Conservation (phyloP, 257 asterid species). For the Perilla frutescens region DNA sequence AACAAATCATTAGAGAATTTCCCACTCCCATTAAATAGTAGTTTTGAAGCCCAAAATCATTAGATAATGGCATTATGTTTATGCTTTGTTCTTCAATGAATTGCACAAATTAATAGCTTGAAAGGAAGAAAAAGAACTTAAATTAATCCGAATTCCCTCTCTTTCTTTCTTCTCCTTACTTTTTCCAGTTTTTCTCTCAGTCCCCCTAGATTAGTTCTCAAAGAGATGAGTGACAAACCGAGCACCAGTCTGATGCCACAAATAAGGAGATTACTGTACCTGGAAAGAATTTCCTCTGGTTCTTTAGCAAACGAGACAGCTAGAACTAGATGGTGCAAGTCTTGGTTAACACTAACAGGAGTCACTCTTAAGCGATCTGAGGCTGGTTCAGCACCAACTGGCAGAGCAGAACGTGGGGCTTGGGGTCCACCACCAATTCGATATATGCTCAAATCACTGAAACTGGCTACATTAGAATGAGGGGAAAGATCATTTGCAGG, state of each 20-base stretch:
- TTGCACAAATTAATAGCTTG: background rate
- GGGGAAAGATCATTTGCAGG: slow-evolving; percentile 92
- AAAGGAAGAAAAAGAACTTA: background rate
- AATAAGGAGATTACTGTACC: slow-evolving; percentile 51
- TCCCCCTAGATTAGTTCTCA: background rate
- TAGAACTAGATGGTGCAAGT: slow-evolving; percentile 84
- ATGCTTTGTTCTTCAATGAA: background rate
- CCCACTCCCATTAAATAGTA: background rate
- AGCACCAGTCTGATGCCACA: background rate
- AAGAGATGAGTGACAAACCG: background rate
- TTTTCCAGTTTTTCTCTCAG: too few relatives aligned
- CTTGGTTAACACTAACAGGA: slow-evolving; percentile 69
- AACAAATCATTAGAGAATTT: slow-evolving; percentile 20
- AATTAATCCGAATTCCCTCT: too few relatives aligned
- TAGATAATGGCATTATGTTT: too few relatives aligned
- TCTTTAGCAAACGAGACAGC: slow-evolving; percentile 93
- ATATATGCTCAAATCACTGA: slow-evolving; percentile 73
- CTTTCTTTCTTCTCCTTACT: too few relatives aligned
- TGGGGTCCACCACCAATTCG: slow-evolving; percentile 96
- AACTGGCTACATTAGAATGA: slow-evolving; percentile 77
- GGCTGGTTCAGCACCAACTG: slow-evolving; percentile 92
- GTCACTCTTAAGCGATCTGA: slow-evolving; percentile 86
- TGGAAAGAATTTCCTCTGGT: slow-evolving; percentile 82
- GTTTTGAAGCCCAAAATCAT: background rate
- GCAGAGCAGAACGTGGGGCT: slow-evolving; percentile 99